These are phyloP conservation scores for Trichoderma orchidacearum DNA, from an alignment of 495 filamentous ascomycete species.

Conservation along the genomic window DNA sequence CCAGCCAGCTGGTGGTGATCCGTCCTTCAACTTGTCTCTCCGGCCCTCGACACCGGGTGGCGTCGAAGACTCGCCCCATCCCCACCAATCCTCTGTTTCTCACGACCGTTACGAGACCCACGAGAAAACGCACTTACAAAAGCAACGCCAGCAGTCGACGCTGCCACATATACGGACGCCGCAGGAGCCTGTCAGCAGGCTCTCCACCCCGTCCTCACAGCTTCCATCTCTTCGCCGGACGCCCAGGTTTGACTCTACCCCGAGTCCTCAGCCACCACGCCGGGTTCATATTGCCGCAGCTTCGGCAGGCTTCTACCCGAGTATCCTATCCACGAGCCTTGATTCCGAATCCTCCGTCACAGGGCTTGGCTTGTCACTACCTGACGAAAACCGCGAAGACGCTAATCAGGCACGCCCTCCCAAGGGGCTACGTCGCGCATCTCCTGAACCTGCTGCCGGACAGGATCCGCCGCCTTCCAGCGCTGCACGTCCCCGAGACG, in stretches of 20 bases:
- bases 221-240: conserved; percentile 29
- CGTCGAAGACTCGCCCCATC: conserved; percentile 27
- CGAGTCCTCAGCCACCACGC: conserved; percentile 22
- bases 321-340: conserved; percentile 16
- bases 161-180: conserved; percentile 9
- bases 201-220: conserved; percentile 25
- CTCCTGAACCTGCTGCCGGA: not conserved
- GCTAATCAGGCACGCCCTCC: conserved; percentile 8
- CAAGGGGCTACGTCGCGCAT: not conserved
- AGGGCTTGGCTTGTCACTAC: conserved; percentile 5
- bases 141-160: conserved; percentile 31
- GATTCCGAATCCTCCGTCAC: conserved; percentile 14
- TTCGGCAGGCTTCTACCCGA: conserved; percentile 17
- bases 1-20: conserved; percentile 21
- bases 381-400: conserved; percentile 9
- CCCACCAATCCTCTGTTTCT: conserved; percentile 13
- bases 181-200: conserved; percentile 13
- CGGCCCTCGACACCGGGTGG: conserved; percentile 17
- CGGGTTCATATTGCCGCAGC: conserved; percentile 20
- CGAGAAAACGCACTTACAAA: conserved; percentile 14
- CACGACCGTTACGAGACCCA: conserved; percentile 30
- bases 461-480: not conserved
- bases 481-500: not conserved
- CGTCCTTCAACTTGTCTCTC: conserved; percentile 29
- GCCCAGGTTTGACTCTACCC: conserved; percentile 27